Conservation (phyloP, 495 filamentous ascomycete species). For the Pseudomonodictys pantanalensis region DNA sequence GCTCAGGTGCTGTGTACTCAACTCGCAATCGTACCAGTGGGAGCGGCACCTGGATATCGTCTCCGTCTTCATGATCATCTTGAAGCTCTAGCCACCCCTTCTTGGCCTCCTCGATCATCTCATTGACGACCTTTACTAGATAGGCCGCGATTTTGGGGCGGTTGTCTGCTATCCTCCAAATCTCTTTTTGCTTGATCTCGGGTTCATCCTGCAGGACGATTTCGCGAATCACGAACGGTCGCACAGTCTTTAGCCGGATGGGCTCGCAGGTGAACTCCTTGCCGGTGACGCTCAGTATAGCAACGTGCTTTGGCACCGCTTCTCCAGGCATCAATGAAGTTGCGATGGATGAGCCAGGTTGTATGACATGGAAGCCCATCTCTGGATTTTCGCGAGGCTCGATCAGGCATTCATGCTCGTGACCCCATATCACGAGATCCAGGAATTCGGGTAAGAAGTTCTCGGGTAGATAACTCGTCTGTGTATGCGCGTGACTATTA, state of each 20-base stretch:
- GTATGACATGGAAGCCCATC: conserved; percentile 91
- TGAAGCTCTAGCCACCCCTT: conserved; percentile 72
- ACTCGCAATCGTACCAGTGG: conserved; percentile 87
- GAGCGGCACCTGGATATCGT: conserved; percentile 59
- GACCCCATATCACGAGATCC: conserved; percentile 92
- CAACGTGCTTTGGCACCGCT: conserved; percentile 85
- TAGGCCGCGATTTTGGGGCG: conserved; percentile 72
- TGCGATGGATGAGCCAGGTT: conserved; percentile 92
- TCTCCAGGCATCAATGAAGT: conserved; percentile 90
- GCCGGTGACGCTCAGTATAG: conserved; percentile 79
- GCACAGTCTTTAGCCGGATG: conserved; percentile 79
- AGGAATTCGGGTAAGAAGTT: conserved; percentile 90
- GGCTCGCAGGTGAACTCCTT: conserved; percentile 78
- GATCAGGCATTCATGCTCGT: conserved; percentile 96
- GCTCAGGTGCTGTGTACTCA: conserved; percentile 84
- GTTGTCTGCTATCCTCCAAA: conserved; percentile 80
- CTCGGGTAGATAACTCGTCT: conserved; percentile 88
- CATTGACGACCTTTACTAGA: conserved; percentile 72
- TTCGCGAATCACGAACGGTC: conserved; percentile 86
- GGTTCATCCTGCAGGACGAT: conserved; percentile 73
- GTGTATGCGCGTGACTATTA: conserved; percentile 69
- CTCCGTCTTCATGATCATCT: conserved; percentile 54
- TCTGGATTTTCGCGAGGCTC: conserved; percentile 78
- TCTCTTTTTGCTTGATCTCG: conserved; percentile 59
- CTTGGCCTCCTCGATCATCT: conserved; percentile 82